These are phyloP conservation scores for Aspergillus indologenus DNA, from an alignment of 495 filamentous ascomycete genomes.

Conservation along the genomic window DNA sequence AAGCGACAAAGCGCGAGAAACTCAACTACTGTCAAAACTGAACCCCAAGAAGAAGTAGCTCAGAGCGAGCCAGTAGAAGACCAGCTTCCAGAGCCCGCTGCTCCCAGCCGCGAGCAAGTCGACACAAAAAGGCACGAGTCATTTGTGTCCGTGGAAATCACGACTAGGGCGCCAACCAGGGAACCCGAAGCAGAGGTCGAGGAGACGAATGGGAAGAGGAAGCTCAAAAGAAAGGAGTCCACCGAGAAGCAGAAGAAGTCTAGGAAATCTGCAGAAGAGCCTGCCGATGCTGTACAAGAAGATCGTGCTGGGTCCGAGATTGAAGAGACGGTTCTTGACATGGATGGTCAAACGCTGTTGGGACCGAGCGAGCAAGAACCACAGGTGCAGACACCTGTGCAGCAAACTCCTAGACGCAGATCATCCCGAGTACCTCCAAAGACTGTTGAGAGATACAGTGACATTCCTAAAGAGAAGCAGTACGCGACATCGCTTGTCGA, in stretches of 20 bases:
- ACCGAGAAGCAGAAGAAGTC: conserved; percentile 46
- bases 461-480: conserved; percentile 42
- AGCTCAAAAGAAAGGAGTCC: conserved; percentile 40
- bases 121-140: conserved; percentile 40
- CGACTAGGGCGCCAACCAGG: conserved; percentile 31
- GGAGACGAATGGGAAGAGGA: conserved; percentile 30
- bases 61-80: background rate
- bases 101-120: conserved; percentile 28
- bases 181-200: conserved; percentile 33
- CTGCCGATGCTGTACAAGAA: conserved; percentile 17
- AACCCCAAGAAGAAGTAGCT: background rate
- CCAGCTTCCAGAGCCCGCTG: background rate
- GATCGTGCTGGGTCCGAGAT: conserved; percentile 15
- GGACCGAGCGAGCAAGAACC: conserved; percentile 26
- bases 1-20: conserved; percentile 7
- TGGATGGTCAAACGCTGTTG: conserved; percentile 16
- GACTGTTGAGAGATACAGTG: conserved; percentile 44
- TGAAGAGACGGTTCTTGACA: background rate
- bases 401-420: conserved; percentile 21
- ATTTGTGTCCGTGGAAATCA: conserved; percentile 37
- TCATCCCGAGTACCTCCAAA: conserved; percentile 40
- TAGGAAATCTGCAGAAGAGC: conserved; percentile 23
- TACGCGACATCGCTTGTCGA: conserved; percentile 31
- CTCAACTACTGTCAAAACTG: background rate
- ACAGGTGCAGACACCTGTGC: conserved; percentile 22